Base-by-base conservation (phyloP, 1,284 basidiomycete genomes). In the Boletellus dicymbophilus region DNA sequence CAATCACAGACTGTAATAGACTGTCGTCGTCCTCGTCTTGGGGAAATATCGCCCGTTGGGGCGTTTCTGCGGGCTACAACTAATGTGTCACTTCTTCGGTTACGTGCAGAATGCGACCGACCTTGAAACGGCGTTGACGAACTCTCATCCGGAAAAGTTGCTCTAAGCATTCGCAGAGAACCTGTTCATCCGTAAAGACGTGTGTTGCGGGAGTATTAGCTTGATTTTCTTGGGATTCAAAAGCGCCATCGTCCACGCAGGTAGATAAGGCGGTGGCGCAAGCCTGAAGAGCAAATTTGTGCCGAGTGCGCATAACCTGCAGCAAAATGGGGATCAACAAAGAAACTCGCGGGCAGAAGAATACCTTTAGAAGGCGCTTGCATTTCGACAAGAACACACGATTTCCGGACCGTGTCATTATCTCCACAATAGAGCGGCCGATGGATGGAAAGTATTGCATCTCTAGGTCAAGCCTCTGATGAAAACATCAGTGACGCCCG, bases 401-500 rank as follows among this genome's bases (percentile, higher is more conserved):
- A 54, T 81, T 74, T 3, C 68, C 62, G 4, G 87, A 88, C 22
- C 84, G 77, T 37, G 63, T 55, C 36, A 78, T 71, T 41, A 89
- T 80, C 31, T 71, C 70, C 26, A 70, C 57, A 37, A 89, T 67
- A 4, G 84, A 81, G 12, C 62, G 68, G 37, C 74, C 72, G 37
- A 88, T 75, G 8, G 76, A 74, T 9, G 69, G 66, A 56, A 83
- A 79, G 51, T 76, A 75, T 5, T 63, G 52, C 20, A 61, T 61
- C 65, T 90, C 87, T 16, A 70, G 52, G 53, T 79, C 76, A 30
- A 85, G 70, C 72, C 78, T 81, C 86, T 90, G 62, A 36, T 18
- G n/a, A 18, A 23, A 49, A 31, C 37, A 16, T 23, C 38, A 51
- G 38, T 15, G n/a, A 45, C 7, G 6, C 15, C 6, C 22, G 11